Evolutionary conservation across 176 grass and related monocot species (phyloP).

Genomic region (Avena insularis): DNA sequence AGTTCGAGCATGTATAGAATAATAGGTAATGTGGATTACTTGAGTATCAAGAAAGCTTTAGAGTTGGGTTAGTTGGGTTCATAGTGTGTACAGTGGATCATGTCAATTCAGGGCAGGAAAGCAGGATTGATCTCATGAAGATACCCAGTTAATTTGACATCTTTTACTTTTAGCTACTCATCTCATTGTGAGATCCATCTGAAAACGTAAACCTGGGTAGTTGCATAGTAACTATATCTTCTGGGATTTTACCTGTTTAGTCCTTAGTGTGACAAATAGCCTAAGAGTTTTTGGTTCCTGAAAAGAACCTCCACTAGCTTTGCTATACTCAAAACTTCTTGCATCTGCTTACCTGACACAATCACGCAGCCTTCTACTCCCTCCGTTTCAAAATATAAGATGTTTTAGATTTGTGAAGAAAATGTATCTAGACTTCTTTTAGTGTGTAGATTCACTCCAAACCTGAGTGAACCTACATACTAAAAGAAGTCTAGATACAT

Average conservation of each 20-base stretch:
- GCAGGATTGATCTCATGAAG: background rate
- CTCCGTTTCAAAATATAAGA: too few species aligned
- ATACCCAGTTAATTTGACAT: conserved; percentile 1
- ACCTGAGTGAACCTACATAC: too few species aligned
- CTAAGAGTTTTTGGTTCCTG: background rate
- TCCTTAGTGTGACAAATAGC: background rate
- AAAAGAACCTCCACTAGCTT: background rate
- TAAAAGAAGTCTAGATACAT: too few species aligned
- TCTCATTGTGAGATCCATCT: background rate
- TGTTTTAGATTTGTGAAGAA: too few species aligned
- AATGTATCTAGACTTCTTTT: too few species aligned
- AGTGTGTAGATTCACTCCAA: too few species aligned
- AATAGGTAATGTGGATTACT: background rate
- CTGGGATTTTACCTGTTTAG: background rate
- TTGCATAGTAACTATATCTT: background rate
- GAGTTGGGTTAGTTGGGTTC: background rate
- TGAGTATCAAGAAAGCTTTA: background rate
- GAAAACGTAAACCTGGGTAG: background rate
- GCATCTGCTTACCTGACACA: background rate
- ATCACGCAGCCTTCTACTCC: background rate
- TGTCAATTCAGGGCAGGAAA: background rate
- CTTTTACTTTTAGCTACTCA: background rate
- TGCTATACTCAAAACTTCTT: conserved; percentile 1
- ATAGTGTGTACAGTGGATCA: background rate
- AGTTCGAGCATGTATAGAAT: background rate